Evolutionary conservation across 306 rosid genomes (phyloP), one percentile per base, ranked within the genome.

Genomic region (Prunus armeniaca): DNA sequence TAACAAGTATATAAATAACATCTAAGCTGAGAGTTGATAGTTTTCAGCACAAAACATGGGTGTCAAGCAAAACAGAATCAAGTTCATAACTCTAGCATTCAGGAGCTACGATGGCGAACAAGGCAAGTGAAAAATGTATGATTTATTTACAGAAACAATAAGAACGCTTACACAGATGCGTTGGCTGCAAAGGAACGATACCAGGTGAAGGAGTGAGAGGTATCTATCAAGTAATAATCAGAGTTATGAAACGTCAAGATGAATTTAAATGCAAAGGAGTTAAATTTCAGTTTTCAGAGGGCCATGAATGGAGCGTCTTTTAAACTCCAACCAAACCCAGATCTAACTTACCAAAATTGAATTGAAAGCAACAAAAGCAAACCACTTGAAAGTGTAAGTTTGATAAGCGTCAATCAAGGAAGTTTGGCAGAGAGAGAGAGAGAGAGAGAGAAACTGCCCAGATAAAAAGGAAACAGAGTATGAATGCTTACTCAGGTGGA

Each of bases 341-440:
- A 91, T 86, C 91, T 87, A 76, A 67, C 76, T 74, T 75, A 75
- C 74, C 76, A 76, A 74, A 82, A 78, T 46, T 65, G 64, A 25
- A 69, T 18, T 75, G 22, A 65, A 62, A 79, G 72, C 51, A 51
- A 55, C 49, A 69, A 72, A 38, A 70, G 64, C 49, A 52, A 28
- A 12, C 55, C 50, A 68, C 65, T 22, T 52, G 68, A 65, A 30
- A 22, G 32, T 58, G 43, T 15, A 71, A 34, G 76, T 55, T 47
- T 71, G 73, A 43, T 67, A 73, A 49, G 69, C 62, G 78, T 27
- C 34, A 74, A 76, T 51, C 71, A 22, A 71, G 46, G 80, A 57
- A 86, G 38, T 72, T 19, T 74, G 67, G 80, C 49, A 32, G 13
- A 19, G 52, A 61, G 65, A 12, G 32, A 0, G 8, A 24, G 30